These are phyloP conservation scores for Saturnispora zaruensis DNA, from an alignment of 805 yeast genomes.

Conservation along the genomic window DNA sequence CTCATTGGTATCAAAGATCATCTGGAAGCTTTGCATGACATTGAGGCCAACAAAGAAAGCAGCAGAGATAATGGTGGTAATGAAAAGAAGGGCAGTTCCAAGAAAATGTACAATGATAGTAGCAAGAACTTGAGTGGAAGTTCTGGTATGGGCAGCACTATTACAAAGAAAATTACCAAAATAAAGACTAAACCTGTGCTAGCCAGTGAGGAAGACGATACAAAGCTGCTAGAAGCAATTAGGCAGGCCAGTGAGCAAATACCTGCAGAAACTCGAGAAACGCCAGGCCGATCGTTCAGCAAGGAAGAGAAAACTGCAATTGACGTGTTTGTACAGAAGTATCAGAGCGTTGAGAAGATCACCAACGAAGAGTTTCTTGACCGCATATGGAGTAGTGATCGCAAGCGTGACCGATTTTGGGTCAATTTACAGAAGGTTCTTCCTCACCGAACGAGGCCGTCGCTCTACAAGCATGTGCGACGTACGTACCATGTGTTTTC, in stretches of 20 bases:
- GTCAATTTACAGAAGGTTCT: constrained; percentile 67
- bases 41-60: neutral
- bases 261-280: constrained; percentile 38
- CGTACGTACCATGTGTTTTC: constrained; percentile 82
- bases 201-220: neutral
- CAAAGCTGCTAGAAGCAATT: neutral
- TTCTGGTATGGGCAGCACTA: neutral
- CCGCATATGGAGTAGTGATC: constrained; percentile 79
- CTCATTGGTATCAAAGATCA: neutral
- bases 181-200: neutral
- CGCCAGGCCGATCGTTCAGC: constrained; percentile 39
- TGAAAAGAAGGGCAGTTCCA: neutral
- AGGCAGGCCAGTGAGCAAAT: constrained; percentile 24
- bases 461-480: constrained; percentile 87
- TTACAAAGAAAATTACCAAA: neutral
- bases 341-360: constrained; percentile 53
- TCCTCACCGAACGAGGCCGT: constrained; percentile 80
- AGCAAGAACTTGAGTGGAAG: neutral
- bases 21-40: neutral
- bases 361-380: constrained; percentile 65
- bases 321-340: constrained; percentile 63
- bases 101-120: neutral
- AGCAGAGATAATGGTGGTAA: neutral
- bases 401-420: constrained; percentile 88
- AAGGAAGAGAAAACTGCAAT: constrained; percentile 61